Conservation (phyloP, 257 asterid species). For the Nicotiana benthamiana region DNA sequence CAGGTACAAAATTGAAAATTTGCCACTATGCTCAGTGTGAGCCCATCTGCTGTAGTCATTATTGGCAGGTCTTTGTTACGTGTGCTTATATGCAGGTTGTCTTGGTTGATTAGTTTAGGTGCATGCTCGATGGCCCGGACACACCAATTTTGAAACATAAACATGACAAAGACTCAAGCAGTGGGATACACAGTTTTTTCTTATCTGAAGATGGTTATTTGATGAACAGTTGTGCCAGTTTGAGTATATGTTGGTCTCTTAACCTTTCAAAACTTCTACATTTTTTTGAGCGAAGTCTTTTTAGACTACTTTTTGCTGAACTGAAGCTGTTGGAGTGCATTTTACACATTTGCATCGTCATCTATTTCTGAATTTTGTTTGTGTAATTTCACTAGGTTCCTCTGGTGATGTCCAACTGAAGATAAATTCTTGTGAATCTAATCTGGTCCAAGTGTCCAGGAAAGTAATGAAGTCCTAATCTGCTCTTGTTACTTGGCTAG, state of each 20-base stretch:
- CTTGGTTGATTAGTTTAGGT: not conserved
- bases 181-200: not conserved
- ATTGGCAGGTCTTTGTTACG: not conserved
- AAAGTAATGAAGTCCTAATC: not conserved
- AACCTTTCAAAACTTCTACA: not conserved
- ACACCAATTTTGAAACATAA: not conserved
- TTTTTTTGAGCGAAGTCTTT: not conserved
- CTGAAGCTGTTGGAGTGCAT: not conserved
- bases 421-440: not conserved
- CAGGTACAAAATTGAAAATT: not conserved
- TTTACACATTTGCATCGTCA: not conserved
- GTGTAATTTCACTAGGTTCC: not conserved
- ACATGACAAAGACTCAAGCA: not conserved
- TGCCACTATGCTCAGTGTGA: not conserved
- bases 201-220: not conserved
- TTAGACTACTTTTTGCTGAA: not conserved
- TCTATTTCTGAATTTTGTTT: not conserved
- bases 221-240: not conserved
- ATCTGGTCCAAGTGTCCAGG: not conserved
- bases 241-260: not conserved
- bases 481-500: constrained; percentile 20
- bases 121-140: not conserved
- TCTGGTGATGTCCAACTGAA: not conserved
- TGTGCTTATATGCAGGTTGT: not conserved
- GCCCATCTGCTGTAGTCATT: not conserved